These are phyloP conservation scores for Cladophialophora chaetospira DNA, from an alignment of 2,329 filamentous ascomycete species.

Conservation along the genomic window DNA sequence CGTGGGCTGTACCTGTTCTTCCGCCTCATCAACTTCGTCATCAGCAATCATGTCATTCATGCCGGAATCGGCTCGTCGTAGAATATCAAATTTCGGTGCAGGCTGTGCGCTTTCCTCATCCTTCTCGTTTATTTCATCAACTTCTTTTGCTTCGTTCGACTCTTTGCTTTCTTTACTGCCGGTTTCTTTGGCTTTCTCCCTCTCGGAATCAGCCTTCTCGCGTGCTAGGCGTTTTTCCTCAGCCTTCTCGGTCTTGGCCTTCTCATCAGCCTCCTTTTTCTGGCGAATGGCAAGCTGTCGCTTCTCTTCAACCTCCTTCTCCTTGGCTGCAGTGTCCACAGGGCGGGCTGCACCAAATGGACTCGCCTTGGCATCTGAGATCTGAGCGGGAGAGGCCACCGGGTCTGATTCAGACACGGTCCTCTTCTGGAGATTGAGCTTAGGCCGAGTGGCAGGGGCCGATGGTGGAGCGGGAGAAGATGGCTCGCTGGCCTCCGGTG, in stretches of 20 bases:
- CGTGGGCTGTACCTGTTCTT: slow-evolving; percentile 40
- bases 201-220: slow-evolving; percentile 62
- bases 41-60: slow-evolving; percentile 53
- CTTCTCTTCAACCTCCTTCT: slow-evolving; percentile 90
- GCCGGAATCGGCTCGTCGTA: slow-evolving; percentile 53
- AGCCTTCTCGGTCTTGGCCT: slow-evolving; percentile 71
- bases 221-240: slow-evolving; percentile 67
- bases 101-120: slow-evolving; percentile 34
- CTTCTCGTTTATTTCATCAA: slow-evolving; percentile 23
- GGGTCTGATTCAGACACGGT: slow-evolving; percentile 77
- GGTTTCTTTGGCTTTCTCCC: slow-evolving; percentile 40
- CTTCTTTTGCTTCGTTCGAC: slow-evolving; percentile 38
- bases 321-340: slow-evolving; percentile 87
- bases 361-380: slow-evolving; percentile 75
- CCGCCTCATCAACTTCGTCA: slow-evolving; percentile 48
- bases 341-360: slow-evolving; percentile 92
- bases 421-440: slow-evolving; percentile 84
- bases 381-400: slow-evolving; percentile 46
- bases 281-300: slow-evolving; percentile 70
- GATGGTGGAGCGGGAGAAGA: slow-evolving; percentile 69
- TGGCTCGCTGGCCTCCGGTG: slow-evolving; percentile 71
- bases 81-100: slow-evolving; percentile 56
- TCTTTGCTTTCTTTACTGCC: slow-evolving; percentile 38
- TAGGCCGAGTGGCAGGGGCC: slow-evolving; percentile 69
- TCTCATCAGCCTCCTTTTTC: slow-evolving; percentile 86